Evolutionary conservation across 768 basidiomycete genomes (phyloP).

Genomic region (Trametes maxima): DNA sequence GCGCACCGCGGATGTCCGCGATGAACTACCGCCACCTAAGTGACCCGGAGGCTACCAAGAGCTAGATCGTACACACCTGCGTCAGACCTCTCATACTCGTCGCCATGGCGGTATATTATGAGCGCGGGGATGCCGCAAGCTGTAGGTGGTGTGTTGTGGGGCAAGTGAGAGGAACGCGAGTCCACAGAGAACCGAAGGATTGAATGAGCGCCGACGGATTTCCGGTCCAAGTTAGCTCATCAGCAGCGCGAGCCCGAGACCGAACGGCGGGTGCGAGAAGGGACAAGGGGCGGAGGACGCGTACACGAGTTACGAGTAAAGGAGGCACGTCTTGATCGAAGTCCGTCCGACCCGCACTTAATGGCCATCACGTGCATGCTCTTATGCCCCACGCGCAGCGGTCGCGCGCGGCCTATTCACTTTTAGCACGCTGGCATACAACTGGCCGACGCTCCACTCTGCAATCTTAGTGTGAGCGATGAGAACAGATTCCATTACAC

Average conservation of each 20-base stretch:
- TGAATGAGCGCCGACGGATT: not conserved
- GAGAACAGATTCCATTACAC: conserved; percentile 12
- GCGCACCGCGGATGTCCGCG: conserved; percentile 95
- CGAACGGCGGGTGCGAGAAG: not conserved
- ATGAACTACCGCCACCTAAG: conserved; percentile 71
- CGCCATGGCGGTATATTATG: conserved; percentile 59
- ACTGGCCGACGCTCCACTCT: not conserved
- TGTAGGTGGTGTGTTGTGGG: not conserved
- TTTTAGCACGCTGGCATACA: not conserved
- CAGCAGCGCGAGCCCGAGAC: not conserved
- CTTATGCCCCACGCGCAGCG: not conserved
- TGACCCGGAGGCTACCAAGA: not conserved
- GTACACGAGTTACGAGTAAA: not conserved
- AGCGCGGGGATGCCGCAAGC: conserved; percentile 9
- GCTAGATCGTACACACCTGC: conserved; percentile 53
- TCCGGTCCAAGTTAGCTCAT: conserved; percentile 7
- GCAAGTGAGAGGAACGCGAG: not conserved
- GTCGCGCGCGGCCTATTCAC: not conserved
- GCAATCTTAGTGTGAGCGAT: not conserved
- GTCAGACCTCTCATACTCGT: conserved; percentile 91
- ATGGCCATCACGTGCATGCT: conserved; percentile 2
- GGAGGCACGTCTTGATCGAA: conserved; percentile 4
- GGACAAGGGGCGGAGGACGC: not conserved
- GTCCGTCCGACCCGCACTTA: not conserved
- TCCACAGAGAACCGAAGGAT: not conserved